Conservation (phyloP, 306 rosid species). For the Macrotyloma uniflorum region DNA sequence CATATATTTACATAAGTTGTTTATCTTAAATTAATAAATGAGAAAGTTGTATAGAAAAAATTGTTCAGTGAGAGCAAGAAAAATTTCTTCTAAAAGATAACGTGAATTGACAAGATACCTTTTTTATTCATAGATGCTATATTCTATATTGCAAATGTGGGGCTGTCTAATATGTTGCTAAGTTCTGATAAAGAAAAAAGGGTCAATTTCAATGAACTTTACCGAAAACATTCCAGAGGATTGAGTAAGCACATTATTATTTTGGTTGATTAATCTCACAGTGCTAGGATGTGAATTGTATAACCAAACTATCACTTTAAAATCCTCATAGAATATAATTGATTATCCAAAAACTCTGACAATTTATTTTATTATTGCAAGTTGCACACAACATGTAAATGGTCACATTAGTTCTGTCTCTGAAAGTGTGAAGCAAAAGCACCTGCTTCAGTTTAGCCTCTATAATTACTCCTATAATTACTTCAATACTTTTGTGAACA, state of each 20-base stretch:
- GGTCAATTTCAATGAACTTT: conserved; percentile 20
- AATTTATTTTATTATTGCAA: conserved; percentile 35
- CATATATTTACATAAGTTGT: background rate
- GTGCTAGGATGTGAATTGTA: conserved; percentile 28
- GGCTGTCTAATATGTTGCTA: conserved; percentile 3
- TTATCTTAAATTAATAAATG: background rate
- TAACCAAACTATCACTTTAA: conserved; percentile 41
- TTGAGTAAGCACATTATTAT: conserved; percentile 15
- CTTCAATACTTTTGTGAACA: conserved; percentile 38
- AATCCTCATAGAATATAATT: conserved; percentile 21
- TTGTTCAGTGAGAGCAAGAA: background rate
- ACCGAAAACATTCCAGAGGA: conserved; percentile 12
- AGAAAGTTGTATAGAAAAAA: background rate
- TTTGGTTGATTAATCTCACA: background rate
- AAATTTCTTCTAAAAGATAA: background rate
- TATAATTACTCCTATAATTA: conserved; percentile 24
- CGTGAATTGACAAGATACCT: conserved; percentile 2
- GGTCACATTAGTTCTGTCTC: conserved; percentile 37
- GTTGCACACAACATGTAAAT: conserved; percentile 38
- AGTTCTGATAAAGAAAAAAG: background rate
- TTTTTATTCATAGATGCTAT: conserved; percentile 21
- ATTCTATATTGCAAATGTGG: conserved; percentile 26
- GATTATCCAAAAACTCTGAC: conserved; percentile 35
- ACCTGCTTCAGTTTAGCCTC: conserved; percentile 29
- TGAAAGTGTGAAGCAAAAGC: conserved; percentile 34